Evolutionary conservation across 1,284 basidiomycete genomes (phyloP).

Genomic region (Peniophora sp.): DNA sequence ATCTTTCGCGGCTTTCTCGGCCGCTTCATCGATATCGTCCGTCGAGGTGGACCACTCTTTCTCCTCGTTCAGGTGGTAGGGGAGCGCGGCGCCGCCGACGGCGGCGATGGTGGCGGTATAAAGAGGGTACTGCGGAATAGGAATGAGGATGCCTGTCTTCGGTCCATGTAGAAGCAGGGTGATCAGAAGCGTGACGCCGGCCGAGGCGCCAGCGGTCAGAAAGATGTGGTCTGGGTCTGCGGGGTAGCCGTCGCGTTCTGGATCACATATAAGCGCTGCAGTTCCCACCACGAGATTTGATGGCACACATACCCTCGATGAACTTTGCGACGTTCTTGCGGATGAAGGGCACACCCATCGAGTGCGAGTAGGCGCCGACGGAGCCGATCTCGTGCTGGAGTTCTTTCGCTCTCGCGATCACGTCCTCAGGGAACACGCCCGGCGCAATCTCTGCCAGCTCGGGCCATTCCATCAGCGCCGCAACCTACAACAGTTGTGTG

Average conservation of each 20-base stretch:
- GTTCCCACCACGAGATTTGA: not conserved
- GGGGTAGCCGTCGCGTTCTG: conserved; percentile 85
- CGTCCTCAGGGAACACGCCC: conserved; percentile 80
- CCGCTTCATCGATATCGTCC: conserved; percentile 56
- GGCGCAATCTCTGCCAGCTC: conserved; percentile 74
- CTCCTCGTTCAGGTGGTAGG: conserved; percentile 85
- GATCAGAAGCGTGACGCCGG: conserved; percentile 86
- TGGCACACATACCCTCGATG: conserved; percentile 60
- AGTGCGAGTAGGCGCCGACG: conserved; percentile 94
- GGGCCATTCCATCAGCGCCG: conserved; percentile 90
- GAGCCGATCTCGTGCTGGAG: conserved; percentile 86
- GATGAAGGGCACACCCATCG: conserved; percentile 88
- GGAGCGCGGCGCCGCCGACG: conserved; percentile 72
- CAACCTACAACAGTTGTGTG: conserved; percentile 44
- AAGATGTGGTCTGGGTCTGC: conserved; percentile 85
- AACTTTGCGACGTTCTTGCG: conserved; percentile 87
- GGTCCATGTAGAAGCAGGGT: conserved; percentile 69
- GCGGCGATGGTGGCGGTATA: conserved; percentile 94
- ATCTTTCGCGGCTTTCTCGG: conserved; percentile 60
- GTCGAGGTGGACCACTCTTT: conserved; percentile 84
- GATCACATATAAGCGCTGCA: not conserved
- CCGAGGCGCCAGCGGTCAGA: conserved; percentile 90
- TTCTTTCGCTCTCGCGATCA: conserved; percentile 75
- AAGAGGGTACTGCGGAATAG: conserved; percentile 97
- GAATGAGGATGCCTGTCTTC: conserved; percentile 80